Base-by-base conservation (phyloP, 495 filamentous ascomycete genomes). In the Trichocladium antarcticum region DNA sequence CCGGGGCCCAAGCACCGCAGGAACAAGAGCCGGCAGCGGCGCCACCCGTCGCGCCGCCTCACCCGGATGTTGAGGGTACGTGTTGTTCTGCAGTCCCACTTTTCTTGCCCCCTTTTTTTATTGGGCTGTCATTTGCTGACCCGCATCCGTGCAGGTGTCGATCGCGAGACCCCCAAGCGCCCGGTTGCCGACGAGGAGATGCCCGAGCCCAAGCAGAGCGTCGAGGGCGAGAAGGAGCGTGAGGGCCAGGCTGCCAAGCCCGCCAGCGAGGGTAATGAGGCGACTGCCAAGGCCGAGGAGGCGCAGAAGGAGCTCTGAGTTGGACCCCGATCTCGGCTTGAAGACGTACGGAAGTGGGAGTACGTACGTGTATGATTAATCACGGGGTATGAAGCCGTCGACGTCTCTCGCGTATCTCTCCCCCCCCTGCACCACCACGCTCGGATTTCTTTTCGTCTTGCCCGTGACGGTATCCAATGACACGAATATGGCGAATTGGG, bases 251-350 rank as follows among this genome's bases (percentile, higher is more conserved):
- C 74, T 49, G 74, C 85, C 6, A 84, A 82, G 67, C 86, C 85
- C 17, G 85, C 82, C 24, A 87, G 81, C 54, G 84, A 89, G 63
- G 77, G 72, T n/a, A 80, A 82, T 51, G 83, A 84, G 62, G 84
- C 84, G 6, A 73, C 69, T 3, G 57, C 40, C 35, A 55, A 54
- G 41, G 31, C 24, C 32, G 47, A 45, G 42, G 21, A 27, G 15
- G 10, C 8, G 11, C 11, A 32, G 31, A 14, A 32, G 12, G 31
- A 32, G 4, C 31, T 32, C 9, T 32, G 10, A n/a, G 11, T 14
- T 3, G 31, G 5, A 6, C 10, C 8, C 24, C 3, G 24, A 27
- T 27, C 24, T 27, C 24, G 8, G 3, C 24, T 27, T 27, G 24
- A 27, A 4, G 24, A 4, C 4, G 24, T 4, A 27, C 24, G n/a